Percentiles rank a stretch among this genome's conserved stretches.
Evolutionary conservation across 441 rosid genomes (phyloP).

Genomic region (Daphne laureola): DNA sequence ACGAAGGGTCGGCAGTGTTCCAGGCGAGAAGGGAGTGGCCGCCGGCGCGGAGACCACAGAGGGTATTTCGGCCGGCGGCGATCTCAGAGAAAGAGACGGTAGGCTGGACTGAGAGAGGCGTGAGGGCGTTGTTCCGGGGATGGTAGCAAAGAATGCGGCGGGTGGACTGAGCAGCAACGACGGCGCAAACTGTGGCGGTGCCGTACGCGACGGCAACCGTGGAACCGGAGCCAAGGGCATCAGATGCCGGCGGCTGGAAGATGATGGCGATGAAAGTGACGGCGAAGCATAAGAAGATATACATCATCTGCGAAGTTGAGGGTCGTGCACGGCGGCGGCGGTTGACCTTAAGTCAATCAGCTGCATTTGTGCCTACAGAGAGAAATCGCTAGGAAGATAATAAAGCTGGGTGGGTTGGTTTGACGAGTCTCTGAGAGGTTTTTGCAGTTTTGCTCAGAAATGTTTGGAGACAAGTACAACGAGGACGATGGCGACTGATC

Average conservation of each 20-base stretch:
- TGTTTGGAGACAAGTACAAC: neutral
- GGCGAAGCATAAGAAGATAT: constrained; percentile 16
- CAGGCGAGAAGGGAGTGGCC: constrained; percentile 70
- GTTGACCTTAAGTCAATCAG: constrained; percentile 12
- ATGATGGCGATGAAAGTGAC: constrained; percentile 13
- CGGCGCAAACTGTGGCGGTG: constrained; percentile 60
- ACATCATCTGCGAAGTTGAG: constrained; percentile 30
- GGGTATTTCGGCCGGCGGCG: constrained; percentile 52
- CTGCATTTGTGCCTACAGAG: constrained; percentile 25
- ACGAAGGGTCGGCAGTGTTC: constrained; percentile 24
- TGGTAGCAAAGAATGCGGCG: constrained; percentile 52
- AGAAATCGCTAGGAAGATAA: constrained; percentile 7
- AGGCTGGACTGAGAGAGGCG: constrained; percentile 30
- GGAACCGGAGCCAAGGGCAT: constrained; percentile 72
- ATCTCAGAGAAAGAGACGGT: constrained; percentile 52
- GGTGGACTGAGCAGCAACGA: constrained; percentile 37
- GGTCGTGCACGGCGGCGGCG: constrained; percentile 21
- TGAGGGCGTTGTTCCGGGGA: constrained; percentile 11
- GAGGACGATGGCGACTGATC: too few species aligned
- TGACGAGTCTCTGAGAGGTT: too few species aligned
- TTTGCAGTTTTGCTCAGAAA: too few species aligned
- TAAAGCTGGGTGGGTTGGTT: too few species aligned
- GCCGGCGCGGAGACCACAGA: constrained; percentile 77
- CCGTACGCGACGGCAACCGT: constrained; percentile 62
- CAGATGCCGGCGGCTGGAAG: constrained; percentile 12